These are phyloP conservation scores for Penicillium olsonii DNA, from an alignment of 2,329 filamentous ascomycete species.

Conservation along the genomic window DNA sequence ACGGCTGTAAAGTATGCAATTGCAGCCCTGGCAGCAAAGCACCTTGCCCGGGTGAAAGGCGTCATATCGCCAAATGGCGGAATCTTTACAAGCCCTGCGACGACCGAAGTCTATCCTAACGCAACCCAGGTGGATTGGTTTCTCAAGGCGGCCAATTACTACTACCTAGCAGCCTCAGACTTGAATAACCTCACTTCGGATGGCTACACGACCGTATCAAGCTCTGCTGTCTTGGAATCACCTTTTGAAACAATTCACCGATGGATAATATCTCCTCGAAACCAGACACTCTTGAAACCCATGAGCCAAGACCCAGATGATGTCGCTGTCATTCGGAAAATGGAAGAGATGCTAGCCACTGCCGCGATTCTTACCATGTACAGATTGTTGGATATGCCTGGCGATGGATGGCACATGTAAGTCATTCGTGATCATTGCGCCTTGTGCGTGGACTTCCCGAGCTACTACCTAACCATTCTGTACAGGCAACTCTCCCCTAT, in stretches of 20 bases:
- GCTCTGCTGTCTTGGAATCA: constrained; percentile 31
- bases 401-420: constrained; percentile 57
- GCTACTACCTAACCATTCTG: constrained; percentile 5
- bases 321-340: constrained; percentile 42
- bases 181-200: constrained; percentile 41
- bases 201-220: constrained; percentile 32
- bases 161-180: constrained; percentile 59
- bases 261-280: constrained; percentile 23
- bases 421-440: constrained; percentile 8
- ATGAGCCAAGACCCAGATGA: constrained; percentile 11
- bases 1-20: constrained; percentile 39
- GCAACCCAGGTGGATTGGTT: constrained; percentile 56
- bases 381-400: constrained; percentile 63
- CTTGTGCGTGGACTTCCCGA: not conserved
- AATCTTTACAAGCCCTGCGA: constrained; percentile 44
- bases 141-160: constrained; percentile 62
- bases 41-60: constrained; percentile 38
- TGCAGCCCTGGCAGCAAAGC: constrained; percentile 43
- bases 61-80: constrained; percentile 20
- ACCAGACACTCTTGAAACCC: constrained; percentile 7
- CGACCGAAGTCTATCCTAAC: constrained; percentile 56
- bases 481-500: constrained; percentile 62
- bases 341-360: constrained; percentile 62
- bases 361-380: constrained; percentile 64
- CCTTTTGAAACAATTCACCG: constrained; percentile 32